phyloP scores from a whole-genome alignment of 129 eudicot genomes.

The Lactuca sativa region DNA sequence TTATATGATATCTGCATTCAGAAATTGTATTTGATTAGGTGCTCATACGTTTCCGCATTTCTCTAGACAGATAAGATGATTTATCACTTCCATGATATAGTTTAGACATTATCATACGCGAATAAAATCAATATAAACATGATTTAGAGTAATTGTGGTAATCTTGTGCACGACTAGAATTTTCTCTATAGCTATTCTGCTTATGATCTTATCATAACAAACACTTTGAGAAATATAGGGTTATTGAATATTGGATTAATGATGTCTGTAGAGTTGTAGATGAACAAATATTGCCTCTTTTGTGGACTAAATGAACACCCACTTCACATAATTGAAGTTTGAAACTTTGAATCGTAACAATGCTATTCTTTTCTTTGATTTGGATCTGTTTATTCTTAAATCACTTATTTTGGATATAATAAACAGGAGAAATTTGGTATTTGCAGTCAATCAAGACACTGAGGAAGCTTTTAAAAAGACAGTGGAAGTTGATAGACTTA shows the following conservation, averaged over 20 bases:
- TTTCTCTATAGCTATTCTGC: neutral
- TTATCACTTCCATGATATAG: neutral
- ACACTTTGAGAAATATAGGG: neutral
- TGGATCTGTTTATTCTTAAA: constrained; percentile 42
- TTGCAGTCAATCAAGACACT: constrained; percentile 76
- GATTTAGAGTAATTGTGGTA: neutral
- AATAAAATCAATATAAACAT: too few species aligned
- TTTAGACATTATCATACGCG: too few species aligned
- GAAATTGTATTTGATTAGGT: neutral
- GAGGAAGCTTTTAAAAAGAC: constrained; percentile 85
- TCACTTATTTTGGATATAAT: constrained; percentile 47
- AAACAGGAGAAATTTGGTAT: constrained; percentile 83
- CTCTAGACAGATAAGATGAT: neutral
- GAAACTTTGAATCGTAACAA: constrained; percentile 1
- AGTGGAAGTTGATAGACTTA: constrained; percentile 80
- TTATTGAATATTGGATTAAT: neutral
- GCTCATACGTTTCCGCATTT: neutral
- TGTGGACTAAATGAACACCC: neutral
- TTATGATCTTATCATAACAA: neutral
- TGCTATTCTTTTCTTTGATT: constrained; percentile 23
- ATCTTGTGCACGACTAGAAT: constrained; percentile 2
- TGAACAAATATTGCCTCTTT: neutral
- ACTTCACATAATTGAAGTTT: neutral
- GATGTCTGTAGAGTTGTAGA: too few species aligned
- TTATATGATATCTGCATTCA: neutral